Evolutionary conservation across 2,329 filamentous ascomycete species (phyloP).

Genomic region (Diaporthe longicolla): DNA sequence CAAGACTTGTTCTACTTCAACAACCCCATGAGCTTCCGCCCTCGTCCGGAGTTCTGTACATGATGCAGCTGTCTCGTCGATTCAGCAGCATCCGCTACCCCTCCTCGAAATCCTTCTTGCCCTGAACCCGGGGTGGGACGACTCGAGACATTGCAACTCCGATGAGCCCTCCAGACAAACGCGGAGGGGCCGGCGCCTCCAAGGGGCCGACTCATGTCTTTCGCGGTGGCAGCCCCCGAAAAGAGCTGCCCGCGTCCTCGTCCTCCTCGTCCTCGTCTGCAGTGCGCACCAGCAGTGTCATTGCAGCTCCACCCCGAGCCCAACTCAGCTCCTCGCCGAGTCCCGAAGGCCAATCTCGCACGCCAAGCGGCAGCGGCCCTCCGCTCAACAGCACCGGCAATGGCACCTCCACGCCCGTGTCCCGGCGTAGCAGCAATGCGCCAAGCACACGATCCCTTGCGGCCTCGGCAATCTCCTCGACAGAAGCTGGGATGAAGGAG

Average conservation of each 20-base stretch:
- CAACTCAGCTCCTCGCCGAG: slow-evolving; percentile 33
- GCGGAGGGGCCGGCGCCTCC: slow-evolving; percentile 33
- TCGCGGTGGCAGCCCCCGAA: slow-evolving; percentile 35
- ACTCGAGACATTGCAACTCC: background rate
- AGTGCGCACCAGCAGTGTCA: slow-evolving; percentile 22
- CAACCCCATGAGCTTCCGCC: background rate
- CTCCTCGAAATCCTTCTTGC: slow-evolving; percentile 23
- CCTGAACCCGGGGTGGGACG: slow-evolving; percentile 19
- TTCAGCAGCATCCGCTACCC: slow-evolving; percentile 25
- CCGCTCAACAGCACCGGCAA: background rate
- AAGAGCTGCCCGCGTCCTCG: slow-evolving; percentile 15
- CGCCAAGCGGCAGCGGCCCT: slow-evolving; percentile 15
- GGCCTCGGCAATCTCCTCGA: slow-evolving; percentile 41
- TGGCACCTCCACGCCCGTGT: background rate
- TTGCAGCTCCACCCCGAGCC: slow-evolving; percentile 37
- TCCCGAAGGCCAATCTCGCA: slow-evolving; percentile 37
- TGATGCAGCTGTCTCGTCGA: slow-evolving; percentile 19
- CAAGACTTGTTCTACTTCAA: background rate
- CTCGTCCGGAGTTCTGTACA: slow-evolving; percentile 3
- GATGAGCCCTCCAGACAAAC: slow-evolving; percentile 42
- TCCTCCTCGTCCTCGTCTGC: slow-evolving; percentile 25
- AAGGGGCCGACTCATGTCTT: slow-evolving; percentile 35
- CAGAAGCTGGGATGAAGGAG: slow-evolving; percentile 54
- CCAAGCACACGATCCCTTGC: slow-evolving; percentile 28
- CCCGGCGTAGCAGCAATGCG: slow-evolving; percentile 36